These are phyloP conservation scores for Paracoccidioides lutzii DNA, from an alignment of 2,329 filamentous ascomycete genomes.

Conservation along the genomic window DNA sequence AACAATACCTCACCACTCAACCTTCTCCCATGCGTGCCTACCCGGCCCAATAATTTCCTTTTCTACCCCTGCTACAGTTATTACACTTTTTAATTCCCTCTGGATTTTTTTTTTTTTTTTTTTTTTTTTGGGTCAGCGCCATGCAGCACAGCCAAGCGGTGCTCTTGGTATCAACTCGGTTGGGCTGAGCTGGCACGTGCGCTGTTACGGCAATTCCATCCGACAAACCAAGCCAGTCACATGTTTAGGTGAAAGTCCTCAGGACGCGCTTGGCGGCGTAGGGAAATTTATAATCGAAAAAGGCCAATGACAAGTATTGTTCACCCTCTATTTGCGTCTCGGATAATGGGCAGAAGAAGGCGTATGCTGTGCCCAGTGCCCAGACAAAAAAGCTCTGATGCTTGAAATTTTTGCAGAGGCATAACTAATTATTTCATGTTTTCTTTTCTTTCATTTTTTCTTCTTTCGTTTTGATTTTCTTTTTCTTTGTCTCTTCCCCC, in stretches of 20 bases:
- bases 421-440: too few species aligned
- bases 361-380: too few species aligned
- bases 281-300: background rate
- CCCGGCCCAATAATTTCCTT: background rate
- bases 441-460: too few species aligned
- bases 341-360: too few species aligned
- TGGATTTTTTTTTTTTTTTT: background rate
- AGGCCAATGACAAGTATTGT: background rate
- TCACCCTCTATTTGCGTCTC: too few species aligned
- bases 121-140: background rate
- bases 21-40: background rate
- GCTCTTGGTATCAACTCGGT: background rate
- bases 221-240: background rate
- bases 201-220: background rate
- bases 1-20: background rate
- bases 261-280: background rate
- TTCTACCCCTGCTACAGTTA: background rate
- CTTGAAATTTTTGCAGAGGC: too few species aligned
- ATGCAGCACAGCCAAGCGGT: background rate
- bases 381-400: too few species aligned
- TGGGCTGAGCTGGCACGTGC: background rate
- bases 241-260: background rate
- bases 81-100: background rate
- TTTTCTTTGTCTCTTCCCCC: slow-evolving; percentile 8
- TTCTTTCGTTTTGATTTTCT: background rate